Evolutionary conservation across 148 eudicot species (phyloP), one percentile per base, ranked within the genome.

Genomic region (Bassia scoparia): DNA sequence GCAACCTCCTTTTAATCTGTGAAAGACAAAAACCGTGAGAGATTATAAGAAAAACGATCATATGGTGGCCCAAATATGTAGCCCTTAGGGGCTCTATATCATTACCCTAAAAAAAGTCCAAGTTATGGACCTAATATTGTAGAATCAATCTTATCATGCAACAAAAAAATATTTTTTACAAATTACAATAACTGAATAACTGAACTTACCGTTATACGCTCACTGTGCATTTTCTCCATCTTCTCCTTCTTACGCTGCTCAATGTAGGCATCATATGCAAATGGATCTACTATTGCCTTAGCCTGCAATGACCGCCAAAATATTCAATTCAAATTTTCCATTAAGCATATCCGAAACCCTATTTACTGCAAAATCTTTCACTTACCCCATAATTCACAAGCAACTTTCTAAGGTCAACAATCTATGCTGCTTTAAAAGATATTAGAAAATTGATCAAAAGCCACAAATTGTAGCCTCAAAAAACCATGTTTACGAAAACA

Each of bases 131-230:
- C 21, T 49, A 1, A 49, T 49, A n/a, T 31, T 30, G n/a, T 23
- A 60, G 20, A 61, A 33, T 49, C 52, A 66, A 23, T 21, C 13
- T 23, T 11, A 14, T 29, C 13, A 74, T 14, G 37, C 11, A 38
- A 33, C 20, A 18, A 41, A 43, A 17, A 8, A 12, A 23, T 18
- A 37, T 24, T 5, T 64, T 72, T n/a, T n/a, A n/a, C n/a, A n/a
- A n/a, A n/a, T n/a, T n/a, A n/a, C n/a, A n/a, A n/a, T n/a, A n/a
- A n/a, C n/a, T 31, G 24, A 65, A 41, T 16, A 33, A 73, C 17
- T 48, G 38, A 52, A 93, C 91, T 80, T 58, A 91, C 96, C 82
- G 98, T 85, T 78, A 95, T 88, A 56, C 95, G 95, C 29, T 81
- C 83, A 34, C 73, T 71, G 52, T 80, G 80, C 46, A 77, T 83